These are phyloP conservation scores for Trichoderma guizhouense DNA, from an alignment of 2,329 filamentous ascomycete genomes.

Conservation along the genomic window DNA sequence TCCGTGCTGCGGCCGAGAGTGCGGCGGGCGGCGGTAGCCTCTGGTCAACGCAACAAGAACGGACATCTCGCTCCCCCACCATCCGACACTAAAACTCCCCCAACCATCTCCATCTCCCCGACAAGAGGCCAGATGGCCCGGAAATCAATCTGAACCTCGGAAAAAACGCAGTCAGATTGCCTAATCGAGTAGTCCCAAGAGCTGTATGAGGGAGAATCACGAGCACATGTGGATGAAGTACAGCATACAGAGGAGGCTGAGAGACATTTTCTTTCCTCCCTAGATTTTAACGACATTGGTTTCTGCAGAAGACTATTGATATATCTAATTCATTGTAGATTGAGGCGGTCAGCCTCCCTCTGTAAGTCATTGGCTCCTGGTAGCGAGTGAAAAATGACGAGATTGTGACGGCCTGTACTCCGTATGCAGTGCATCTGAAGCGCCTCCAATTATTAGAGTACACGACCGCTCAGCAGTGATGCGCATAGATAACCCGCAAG, in stretches of 20 bases:
- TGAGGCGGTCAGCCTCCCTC: not conserved
- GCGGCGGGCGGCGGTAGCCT: not conserved
- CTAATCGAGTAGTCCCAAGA: not conserved
- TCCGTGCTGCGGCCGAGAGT: not conserved
- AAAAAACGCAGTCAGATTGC: not conserved
- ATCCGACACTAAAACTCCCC: not conserved
- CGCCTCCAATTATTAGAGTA: not conserved
- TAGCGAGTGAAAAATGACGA: not conserved
- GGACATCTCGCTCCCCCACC: slow-evolving; percentile 4
- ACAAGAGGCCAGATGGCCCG: slow-evolving; percentile 16
- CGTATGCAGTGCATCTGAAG: not conserved
- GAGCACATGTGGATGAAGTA: not conserved
- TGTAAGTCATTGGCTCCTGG: not conserved
- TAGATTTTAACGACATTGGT: not conserved
- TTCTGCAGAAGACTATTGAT: not conserved
- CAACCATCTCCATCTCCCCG: slow-evolving; percentile 16
- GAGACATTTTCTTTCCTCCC: not conserved
- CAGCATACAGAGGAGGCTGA: not conserved
- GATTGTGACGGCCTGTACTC: not conserved
- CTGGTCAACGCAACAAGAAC: not conserved
- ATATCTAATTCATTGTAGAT: not conserved
- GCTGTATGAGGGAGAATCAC: not conserved
- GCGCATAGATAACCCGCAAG: not conserved
- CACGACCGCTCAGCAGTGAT: not conserved
- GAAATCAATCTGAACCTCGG: not conserved